A percentile compares a stretch with the other conserved stretches of the same genome.
These are phyloP conservation scores for Gardenia jasminoides DNA, from an alignment of 257 asterid species.

Conservation along the genomic window DNA sequence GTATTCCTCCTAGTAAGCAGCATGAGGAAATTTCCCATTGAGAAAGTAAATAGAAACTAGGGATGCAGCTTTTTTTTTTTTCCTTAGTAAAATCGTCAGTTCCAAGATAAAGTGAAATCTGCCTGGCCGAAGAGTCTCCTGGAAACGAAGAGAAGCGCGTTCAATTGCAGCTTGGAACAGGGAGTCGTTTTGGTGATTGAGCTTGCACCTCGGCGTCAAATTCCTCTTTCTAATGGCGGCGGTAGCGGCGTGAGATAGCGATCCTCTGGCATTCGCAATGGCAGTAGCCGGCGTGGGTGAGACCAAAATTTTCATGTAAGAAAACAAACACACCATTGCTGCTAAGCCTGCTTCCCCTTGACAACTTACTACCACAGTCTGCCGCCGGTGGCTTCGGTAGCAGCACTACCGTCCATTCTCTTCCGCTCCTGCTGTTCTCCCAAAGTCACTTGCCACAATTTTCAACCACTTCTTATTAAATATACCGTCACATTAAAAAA, in stretches of 20 bases:
- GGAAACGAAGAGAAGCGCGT: slow-evolving; percentile 61
- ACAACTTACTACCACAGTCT: too few relatives aligned
- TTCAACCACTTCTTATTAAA: too few relatives aligned
- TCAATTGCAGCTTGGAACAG: slow-evolving; percentile 40
- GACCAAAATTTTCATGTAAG: slow-evolving; percentile 27
- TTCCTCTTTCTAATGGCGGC: slow-evolving; percentile 16
- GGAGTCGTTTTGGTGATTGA: slow-evolving; percentile 25
- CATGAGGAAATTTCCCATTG: background rate
- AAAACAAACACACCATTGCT: too few relatives aligned
- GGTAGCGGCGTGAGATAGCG: slow-evolving; percentile 19
- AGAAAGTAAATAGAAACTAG: background rate
- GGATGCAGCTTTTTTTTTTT: background rate
- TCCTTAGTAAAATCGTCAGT: too few relatives aligned
- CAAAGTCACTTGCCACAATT: too few relatives aligned
- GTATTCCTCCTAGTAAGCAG: background rate
- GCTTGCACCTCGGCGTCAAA: slow-evolving; percentile 26
- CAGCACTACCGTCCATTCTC: too few relatives aligned
- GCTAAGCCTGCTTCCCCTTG: too few relatives aligned
- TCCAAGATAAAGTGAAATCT: background rate
- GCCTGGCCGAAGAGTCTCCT: slow-evolving; percentile 72
- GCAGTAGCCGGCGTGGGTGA: slow-evolving; percentile 16
- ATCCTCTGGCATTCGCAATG: slow-evolving; percentile 9
- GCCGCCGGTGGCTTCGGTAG: too few relatives aligned
- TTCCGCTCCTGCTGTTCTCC: too few relatives aligned
- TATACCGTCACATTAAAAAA: too few relatives aligned